Evolutionary conservation across 2,329 filamentous ascomycete species (phyloP).

Genomic region (Talaromyces verruculosus): DNA sequence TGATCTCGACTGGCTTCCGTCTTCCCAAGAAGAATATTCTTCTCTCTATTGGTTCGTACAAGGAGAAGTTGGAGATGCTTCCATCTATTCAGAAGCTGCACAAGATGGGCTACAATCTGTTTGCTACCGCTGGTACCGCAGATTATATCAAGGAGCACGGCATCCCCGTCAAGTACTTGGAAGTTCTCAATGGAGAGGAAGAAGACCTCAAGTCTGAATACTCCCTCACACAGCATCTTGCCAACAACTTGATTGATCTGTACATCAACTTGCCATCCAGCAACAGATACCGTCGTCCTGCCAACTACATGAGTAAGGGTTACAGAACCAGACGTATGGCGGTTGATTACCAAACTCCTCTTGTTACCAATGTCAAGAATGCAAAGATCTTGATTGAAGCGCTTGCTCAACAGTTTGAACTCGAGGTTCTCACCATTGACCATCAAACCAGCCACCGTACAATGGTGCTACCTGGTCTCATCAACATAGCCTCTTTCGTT

Average conservation of each 20-base stretch:
- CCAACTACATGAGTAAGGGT: slow-evolving; percentile 97
- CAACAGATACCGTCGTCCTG: slow-evolving; percentile 94
- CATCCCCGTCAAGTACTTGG: slow-evolving; percentile 88
- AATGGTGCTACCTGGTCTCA: slow-evolving; percentile 68
- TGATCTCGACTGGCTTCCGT: slow-evolving; percentile 94
- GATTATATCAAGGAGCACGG: slow-evolving; percentile 94
- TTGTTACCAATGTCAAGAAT: slow-evolving; percentile 99
- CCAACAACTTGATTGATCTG: slow-evolving; percentile 95
- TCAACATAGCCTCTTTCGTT: slow-evolving; percentile 79
- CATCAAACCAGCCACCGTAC: slow-evolving; percentile 87
- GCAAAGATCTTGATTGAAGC: slow-evolving; percentile 96
- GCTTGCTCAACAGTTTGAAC: slow-evolving; percentile 81
- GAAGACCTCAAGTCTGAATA: slow-evolving; percentile 92
- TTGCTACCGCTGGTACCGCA: slow-evolving; percentile 92
- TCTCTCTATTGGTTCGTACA: slow-evolving; percentile 92
- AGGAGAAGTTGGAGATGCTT: slow-evolving; percentile 97
- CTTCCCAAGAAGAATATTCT: slow-evolving; percentile 94
- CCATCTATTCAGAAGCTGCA: slow-evolving; percentile 87
- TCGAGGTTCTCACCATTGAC: slow-evolving; percentile 80
- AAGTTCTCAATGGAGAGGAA: slow-evolving; percentile 74
- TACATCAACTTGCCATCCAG: slow-evolving; percentile 99
- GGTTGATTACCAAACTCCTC: slow-evolving; percentile 92
- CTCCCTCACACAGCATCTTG: slow-evolving; percentile 92
- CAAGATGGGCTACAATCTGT: slow-evolving; percentile 90
- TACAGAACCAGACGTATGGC: slow-evolving; percentile 97